phyloP scores from a whole-genome alignment of 371 early-diverging fungal genomes.

The Mortierella sp. region DNA sequence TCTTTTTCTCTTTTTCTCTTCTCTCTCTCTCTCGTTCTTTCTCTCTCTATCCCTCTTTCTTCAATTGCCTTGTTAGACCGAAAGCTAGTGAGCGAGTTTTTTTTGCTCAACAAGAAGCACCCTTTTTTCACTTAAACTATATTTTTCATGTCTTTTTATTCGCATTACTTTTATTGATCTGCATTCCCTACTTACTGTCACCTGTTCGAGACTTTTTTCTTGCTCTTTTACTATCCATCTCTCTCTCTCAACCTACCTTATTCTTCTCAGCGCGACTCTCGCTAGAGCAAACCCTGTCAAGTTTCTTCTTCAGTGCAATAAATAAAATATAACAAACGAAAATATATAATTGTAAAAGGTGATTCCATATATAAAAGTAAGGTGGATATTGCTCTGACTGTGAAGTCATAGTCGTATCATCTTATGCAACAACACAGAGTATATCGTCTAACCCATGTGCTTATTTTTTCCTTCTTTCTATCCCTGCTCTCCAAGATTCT shows the following conservation, averaged over 20 bases:
- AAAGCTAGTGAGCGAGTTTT: background rate
- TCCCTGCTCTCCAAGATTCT: background rate
- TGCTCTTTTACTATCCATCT: background rate
- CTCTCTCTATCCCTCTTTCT: background rate
- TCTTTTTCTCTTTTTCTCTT: conserved; percentile 1
- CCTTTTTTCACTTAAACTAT: too few species aligned
- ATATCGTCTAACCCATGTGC: background rate
- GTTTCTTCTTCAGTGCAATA: background rate
- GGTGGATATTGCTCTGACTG: background rate
- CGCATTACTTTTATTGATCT: too few species aligned
- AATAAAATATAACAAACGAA: background rate
- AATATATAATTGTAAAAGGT: too few species aligned
- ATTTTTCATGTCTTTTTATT: too few species aligned
- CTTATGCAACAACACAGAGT: background rate
- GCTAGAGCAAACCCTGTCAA: too few species aligned
- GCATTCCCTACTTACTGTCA: too few species aligned
- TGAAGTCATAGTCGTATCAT: background rate
- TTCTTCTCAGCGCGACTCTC: too few species aligned
- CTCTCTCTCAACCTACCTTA: background rate
- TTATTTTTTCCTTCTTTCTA: background rate
- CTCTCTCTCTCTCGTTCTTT: conserved; percentile 2
- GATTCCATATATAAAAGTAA: background rate
- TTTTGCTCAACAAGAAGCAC: too few species aligned
- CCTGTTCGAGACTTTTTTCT: too few species aligned
- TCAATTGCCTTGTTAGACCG: background rate